A percentile compares a stretch with the other conserved stretches of the same genome.
Evolutionary conservation across 768 basidiomycete genomes (phyloP).

Genomic region (Rhizopogon salebrosus): DNA sequence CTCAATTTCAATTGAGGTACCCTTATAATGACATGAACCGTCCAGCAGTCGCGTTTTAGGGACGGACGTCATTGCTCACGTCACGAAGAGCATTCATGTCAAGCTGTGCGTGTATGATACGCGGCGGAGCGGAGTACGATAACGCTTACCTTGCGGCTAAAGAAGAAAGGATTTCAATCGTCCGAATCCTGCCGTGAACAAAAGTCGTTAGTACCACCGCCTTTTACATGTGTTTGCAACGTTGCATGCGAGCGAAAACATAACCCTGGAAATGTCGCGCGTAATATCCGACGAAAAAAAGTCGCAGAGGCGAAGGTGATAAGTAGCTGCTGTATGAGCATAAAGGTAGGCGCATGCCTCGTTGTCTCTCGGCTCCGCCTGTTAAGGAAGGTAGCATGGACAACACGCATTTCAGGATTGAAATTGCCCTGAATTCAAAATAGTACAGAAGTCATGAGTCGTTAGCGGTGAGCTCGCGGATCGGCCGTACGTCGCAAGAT

Average conservation of each 20-base stretch:
- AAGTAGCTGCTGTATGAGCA: not conserved
- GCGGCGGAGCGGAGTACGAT: not conserved
- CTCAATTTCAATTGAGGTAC: not conserved
- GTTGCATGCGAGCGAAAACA: not conserved
- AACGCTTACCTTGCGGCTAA: not conserved
- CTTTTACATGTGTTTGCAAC: not conserved
- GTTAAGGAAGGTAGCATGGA: not conserved
- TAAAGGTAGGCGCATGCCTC: not conserved
- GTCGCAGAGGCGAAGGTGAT: too few species aligned
- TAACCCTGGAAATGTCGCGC: not conserved
- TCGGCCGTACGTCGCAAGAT: not conserved
- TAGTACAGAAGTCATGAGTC: not conserved
- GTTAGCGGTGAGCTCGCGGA: not conserved
- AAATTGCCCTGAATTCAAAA: not conserved
- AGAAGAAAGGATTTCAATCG: not conserved
- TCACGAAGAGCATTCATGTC: not conserved
- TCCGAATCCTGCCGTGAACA: not conserved
- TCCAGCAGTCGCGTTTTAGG: not conserved
- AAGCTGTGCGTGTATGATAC: not conserved
- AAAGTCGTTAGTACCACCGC: not conserved
- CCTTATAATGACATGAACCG: not conserved
- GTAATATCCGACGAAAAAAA: slow-evolving; percentile 1
- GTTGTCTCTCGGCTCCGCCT: not conserved
- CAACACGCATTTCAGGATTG: not conserved
- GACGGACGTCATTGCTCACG: not conserved